Base-by-base conservation (phyloP, 1,139 yeast species). In the Debaryomyces coudertii region DNA sequence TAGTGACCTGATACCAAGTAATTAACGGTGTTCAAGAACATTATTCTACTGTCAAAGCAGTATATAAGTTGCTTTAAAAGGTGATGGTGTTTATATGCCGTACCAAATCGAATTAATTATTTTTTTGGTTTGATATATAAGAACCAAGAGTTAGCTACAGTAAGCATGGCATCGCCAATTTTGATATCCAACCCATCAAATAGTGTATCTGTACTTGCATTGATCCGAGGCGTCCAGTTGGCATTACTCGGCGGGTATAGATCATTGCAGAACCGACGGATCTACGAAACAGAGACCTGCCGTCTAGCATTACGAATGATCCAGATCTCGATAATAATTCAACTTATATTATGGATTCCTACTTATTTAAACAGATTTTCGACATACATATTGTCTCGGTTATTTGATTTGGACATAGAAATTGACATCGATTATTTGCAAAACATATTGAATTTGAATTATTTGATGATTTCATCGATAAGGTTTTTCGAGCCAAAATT, bases 141-240 rank as follows among this genome's bases (percentile, higher is more conserved):
- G 18, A 29, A 7, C 11, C 2, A 15, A 3, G 20, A 15, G 9
- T 29, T 5, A 14, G 7, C 18, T 9, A 25, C 4, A 12, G 22
- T 7, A 33, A 38, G 41, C 34, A 61, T 61, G 65, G 61, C 65
- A 14, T 61, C 65, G 11, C 66, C 66, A 14, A 59, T 61, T 14
- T 58, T 60, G 38, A 47, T 61, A 29, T 61, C 66, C 5, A 55
- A 55, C 14, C 57, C 63, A 8, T 55, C 62, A 1, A 54, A 54
- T 15, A 48, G 58, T 16, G 79, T 80, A 53, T 71, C 83, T 1
- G 38, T 69, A 1, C 51, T 71, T 48, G 73, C 83, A 0, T 68
- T 81, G 15, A 50, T 77, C 11, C 65, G 85, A n/a, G 86, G 87
- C 0, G 52, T 77, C 24, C 85, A 81, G 58, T 63, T 82, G 43